A percentile compares a stretch with the other conserved stretches of the same genome.
Evolutionary conservation across 164 flowering plant species (phyloP).

Genomic region (Magnolia kwangsiensis): DNA sequence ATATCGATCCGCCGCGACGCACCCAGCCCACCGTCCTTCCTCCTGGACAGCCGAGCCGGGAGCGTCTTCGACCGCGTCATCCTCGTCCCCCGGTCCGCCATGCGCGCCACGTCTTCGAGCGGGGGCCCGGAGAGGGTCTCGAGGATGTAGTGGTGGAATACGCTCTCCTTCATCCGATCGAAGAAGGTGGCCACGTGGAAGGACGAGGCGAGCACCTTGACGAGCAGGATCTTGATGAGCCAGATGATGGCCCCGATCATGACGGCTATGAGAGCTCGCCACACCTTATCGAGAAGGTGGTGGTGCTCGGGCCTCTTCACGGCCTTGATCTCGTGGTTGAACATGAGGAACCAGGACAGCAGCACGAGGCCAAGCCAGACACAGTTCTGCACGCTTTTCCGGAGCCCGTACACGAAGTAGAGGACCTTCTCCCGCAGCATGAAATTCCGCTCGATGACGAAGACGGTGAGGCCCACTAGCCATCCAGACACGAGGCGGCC

Average conservation of each 20-base stretch:
- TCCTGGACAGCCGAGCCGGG: not conserved
- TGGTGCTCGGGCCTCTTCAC: not conserved
- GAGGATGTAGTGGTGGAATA: conserved; percentile 1
- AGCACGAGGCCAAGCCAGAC: conserved; percentile 42
- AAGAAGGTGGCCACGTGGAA: conserved; percentile 8
- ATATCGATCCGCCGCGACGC: conserved; percentile 2
- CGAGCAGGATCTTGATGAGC: conserved; percentile 5
- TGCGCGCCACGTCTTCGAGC: not conserved
- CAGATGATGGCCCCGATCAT: not conserved
- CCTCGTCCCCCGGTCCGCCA: not conserved
- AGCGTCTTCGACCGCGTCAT: not conserved
- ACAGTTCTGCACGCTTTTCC: conserved; percentile 36
- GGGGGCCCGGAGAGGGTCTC: not conserved
- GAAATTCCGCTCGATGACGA: conserved; percentile 44
- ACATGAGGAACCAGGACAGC: conserved; percentile 36
- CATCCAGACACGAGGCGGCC: conserved; percentile 43
- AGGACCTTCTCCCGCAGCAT: conserved; percentile 42
- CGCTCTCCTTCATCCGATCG: conserved; percentile 7
- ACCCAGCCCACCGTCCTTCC: not conserved
- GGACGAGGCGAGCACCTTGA: conserved; percentile 6
- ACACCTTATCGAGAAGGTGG: not conserved
- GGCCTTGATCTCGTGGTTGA: conserved; percentile 21
- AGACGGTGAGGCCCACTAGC: conserved; percentile 30
- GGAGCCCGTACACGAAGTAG: conserved; percentile 46
- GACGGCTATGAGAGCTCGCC: conserved; percentile 12